Evolutionary conservation across 495 filamentous ascomycete genomes (phyloP), one percentile per base, ranked within the genome.

Genomic region (Penicillium bovifimosum): DNA sequence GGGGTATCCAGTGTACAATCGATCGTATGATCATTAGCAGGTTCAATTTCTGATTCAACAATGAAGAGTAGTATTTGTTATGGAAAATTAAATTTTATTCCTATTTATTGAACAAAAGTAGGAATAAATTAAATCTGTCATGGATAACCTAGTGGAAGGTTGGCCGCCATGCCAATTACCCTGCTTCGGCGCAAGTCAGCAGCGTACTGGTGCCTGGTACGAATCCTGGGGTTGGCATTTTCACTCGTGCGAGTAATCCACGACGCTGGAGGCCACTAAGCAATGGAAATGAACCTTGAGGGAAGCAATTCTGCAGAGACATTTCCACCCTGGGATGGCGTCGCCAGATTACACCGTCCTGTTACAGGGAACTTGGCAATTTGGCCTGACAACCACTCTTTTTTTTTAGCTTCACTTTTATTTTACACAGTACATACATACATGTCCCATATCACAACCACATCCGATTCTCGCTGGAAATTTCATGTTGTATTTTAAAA

Each of bases 291-390:
- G 75, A 82, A 69, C 59, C 75, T 80, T 77, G 77, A 83, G 80
- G 76, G 77, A 80, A 81, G 79, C 67, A 81, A 82, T 81, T 80
- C 77, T 79, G 80, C 80, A 83, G 76, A 80, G 75, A 70, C 72
- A 76, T 68, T 66, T 78, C 69, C 80, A 80, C 79, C 78, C 74
- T 72, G 66, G 74, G 70, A 67, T 79, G 80, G 79, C 80, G 80
- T 69, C 62, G 71, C 70, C 73, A 76, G 78, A 81, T 71, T 67
- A 80, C 77, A 80, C 72, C 74, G 68, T 63, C 65, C 56, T 52
- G 70, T 72, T 73, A 71, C 68, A 69, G 63, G 75, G 66, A 65
- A 63, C 44, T 55, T 64, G 65, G 62, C 64, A 68, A 56, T 65
- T 71, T 67, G 72, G 71, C 62, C 64, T 51, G 57, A 67, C 71